These are phyloP conservation scores for Tremella mesenterica DNA, from an alignment of 768 basidiomycete species.

Conservation along the genomic window DNA sequence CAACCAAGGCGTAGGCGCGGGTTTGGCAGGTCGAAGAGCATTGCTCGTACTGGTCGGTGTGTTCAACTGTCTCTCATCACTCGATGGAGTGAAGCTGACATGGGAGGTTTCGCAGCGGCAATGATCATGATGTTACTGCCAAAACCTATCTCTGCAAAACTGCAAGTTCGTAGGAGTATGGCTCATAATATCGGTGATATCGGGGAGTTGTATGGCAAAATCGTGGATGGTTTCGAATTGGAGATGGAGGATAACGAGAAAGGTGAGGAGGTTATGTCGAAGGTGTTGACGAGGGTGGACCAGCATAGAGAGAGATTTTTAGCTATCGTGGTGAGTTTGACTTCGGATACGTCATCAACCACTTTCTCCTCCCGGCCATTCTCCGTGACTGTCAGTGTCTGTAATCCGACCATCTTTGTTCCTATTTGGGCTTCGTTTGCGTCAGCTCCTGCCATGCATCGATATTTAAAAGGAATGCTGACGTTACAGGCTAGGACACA, in stretches of 20 bases:
- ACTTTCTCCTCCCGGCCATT: too few species aligned
- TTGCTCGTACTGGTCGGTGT: constrained; percentile 51
- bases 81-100: not conserved
- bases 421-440: too few species aligned
- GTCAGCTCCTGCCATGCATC: too few species aligned
- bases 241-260: constrained; percentile 19
- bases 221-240: constrained; percentile 44
- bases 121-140: constrained; percentile 55
- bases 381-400: too few species aligned
- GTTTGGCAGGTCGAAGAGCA: constrained; percentile 52
- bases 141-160: constrained; percentile 49
- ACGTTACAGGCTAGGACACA: constrained; percentile 13
- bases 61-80: constrained; percentile 2
- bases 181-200: constrained; percentile 48
- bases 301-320: constrained; percentile 30
- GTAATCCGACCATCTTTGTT: too few species aligned
- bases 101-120: constrained; percentile 49
- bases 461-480: too few species aligned
- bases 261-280: constrained; percentile 14
- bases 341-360: not conserved
- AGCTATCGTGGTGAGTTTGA: constrained; percentile 25
- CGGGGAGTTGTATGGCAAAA: constrained; percentile 46
- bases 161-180: constrained; percentile 49
- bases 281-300: constrained; percentile 6
- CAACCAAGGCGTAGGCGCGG: constrained; percentile 53